Evolutionary conservation across 169 alveolate species (phyloP).

Genomic region (Plasmodium gonderi): DNA sequence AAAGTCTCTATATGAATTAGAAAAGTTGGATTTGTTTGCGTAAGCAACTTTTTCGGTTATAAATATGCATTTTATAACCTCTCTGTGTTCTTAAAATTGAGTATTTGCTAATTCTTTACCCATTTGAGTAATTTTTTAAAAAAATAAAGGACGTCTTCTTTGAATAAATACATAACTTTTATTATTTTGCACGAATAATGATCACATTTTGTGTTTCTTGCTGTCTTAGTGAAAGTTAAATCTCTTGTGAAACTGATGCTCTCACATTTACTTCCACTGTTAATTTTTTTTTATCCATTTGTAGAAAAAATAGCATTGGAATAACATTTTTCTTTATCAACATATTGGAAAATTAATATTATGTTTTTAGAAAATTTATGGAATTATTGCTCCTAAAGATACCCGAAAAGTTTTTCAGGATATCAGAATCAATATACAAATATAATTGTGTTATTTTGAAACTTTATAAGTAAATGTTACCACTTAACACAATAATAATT

Average conservation of each 20-base stretch:
- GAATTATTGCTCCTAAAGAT: neutral
- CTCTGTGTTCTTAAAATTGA: neutral
- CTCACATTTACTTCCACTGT: neutral
- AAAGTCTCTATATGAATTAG: neutral
- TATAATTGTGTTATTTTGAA: neutral
- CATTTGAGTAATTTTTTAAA: neutral
- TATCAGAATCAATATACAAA: neutral
- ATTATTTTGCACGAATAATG: neutral
- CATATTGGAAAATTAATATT: neutral
- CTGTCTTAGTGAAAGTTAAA: neutral
- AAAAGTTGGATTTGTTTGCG: neutral
- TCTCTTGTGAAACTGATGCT: neutral
- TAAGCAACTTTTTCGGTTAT: neutral
- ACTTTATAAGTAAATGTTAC: neutral
- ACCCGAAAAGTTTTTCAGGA: neutral
- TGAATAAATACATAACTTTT: slow-evolving; percentile 4
- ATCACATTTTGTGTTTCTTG: neutral
- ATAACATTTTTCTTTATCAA: neutral
- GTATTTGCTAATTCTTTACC: neutral
- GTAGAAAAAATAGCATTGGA: neutral
- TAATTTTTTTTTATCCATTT: neutral
- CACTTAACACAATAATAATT: neutral
- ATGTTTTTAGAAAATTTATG: neutral
- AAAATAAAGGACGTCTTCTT: neutral
- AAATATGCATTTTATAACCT: neutral